Percentiles rank a stretch among this genome's conserved stretches.
phyloP scores from a whole-genome alignment of 2,329 filamentous ascomycete genomes.

The Cercospora berteroae region DNA sequence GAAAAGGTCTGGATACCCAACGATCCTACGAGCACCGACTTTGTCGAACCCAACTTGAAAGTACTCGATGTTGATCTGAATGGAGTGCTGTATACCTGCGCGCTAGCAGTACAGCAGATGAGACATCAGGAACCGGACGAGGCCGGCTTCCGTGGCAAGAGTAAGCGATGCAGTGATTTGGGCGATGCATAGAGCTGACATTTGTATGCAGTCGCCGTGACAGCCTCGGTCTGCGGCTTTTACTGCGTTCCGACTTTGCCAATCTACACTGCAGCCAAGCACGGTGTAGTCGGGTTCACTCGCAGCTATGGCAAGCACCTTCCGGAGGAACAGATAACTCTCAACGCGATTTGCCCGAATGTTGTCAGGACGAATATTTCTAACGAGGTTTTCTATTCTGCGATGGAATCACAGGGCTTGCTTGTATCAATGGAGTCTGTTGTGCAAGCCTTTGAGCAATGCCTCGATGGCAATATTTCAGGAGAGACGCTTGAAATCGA shows the following conservation, averaged over 20 bases:
- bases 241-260: constrained; percentile 44
- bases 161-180: constrained; percentile 26
- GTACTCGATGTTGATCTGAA: constrained; percentile 44
- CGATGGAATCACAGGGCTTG: constrained; percentile 36
- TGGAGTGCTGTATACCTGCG: constrained; percentile 45
- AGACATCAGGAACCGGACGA: constrained; percentile 40
- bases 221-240: constrained; percentile 46
- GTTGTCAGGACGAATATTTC: constrained; percentile 44
- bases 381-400: constrained; percentile 40
- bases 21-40: constrained; percentile 28
- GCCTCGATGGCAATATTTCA: constrained; percentile 40
- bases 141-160: constrained; percentile 41
- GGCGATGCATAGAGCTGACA: neutral
- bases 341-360: constrained; percentile 46
- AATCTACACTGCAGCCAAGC: constrained; percentile 47
- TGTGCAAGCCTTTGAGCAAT: constrained; percentile 42
- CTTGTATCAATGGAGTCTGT: constrained; percentile 43
- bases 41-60: constrained; percentile 42
- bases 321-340: constrained; percentile 41
- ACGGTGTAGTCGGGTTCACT: constrained; percentile 42
- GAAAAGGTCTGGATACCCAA: constrained; percentile 41
- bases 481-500: constrained; percentile 46
- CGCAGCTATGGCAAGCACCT: constrained; percentile 45
- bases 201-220: constrained; percentile 28
- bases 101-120: constrained; percentile 47